Percentiles rank a stretch among this genome's conserved stretches.
Conservation (phyloP, 2,329 filamentous ascomycete genomes). For the Corynespora cassiicola region DNA sequence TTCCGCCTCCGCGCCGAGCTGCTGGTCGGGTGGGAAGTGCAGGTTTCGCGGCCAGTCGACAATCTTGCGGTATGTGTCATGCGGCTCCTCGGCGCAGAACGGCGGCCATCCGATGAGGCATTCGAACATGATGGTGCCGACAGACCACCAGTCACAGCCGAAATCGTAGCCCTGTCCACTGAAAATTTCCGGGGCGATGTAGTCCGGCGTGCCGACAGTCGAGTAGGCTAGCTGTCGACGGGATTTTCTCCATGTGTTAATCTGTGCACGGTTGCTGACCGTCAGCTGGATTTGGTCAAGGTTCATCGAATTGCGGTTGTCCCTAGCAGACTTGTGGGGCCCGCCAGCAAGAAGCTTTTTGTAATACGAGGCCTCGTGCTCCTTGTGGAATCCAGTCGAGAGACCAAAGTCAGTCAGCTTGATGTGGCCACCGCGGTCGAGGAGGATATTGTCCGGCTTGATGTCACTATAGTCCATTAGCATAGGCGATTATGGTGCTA, state of each 20-base stretch:
- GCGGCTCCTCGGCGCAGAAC: conserved; percentile 96
- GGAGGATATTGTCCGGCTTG: conserved; percentile 97
- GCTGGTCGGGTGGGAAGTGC: conserved; percentile 96
- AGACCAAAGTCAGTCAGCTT: conserved; percentile 98
- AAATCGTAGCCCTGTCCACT: conserved; percentile 95
- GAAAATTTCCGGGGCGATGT: conserved; percentile 98
- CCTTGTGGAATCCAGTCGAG: conserved; percentile 96
- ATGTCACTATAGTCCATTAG: conserved; percentile 74
- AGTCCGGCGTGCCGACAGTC: conserved; percentile 96
- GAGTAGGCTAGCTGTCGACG: conserved; percentile 96
- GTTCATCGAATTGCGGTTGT: conserved; percentile 89
- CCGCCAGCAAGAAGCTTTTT: conserved; percentile 87
- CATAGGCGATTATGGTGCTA: background rate
- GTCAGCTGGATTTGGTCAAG: conserved; percentile 98
- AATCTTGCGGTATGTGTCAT: conserved; percentile 98
- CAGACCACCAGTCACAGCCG: conserved; percentile 98
- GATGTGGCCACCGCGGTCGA: conserved; percentile 94
- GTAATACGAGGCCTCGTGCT: conserved; percentile 98
- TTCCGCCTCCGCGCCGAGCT: conserved; percentile 86
- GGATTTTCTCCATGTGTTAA: conserved; percentile 98
- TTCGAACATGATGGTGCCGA: conserved; percentile 99
- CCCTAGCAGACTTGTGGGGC: conserved; percentile 52
- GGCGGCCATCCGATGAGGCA: conserved; percentile 98
- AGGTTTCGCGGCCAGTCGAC: conserved; percentile 96
- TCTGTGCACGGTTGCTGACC: conserved; percentile 95